Evolutionary conservation across 2,329 filamentous ascomycete genomes (phyloP).

Genomic region (Monilinia aucupariae): DNA sequence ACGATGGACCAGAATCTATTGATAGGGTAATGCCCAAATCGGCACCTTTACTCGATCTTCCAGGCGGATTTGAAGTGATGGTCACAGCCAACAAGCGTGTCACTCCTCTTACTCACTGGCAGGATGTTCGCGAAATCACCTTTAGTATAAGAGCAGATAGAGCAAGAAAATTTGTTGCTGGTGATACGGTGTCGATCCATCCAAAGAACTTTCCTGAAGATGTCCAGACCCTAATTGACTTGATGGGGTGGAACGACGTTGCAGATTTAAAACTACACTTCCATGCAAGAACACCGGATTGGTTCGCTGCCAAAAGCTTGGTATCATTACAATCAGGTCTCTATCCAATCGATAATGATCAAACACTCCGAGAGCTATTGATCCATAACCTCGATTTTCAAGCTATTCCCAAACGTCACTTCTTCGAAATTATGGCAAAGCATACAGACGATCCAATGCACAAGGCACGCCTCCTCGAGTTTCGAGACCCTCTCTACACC

Average conservation of each 20-base stretch:
- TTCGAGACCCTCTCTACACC: constrained; percentile 70
- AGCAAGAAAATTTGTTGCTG: constrained; percentile 49
- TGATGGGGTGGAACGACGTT: constrained; percentile 71
- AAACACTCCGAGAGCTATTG: constrained; percentile 65
- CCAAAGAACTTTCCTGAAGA: constrained; percentile 83
- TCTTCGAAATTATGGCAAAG: constrained; percentile 73
- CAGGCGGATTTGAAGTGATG: constrained; percentile 26
- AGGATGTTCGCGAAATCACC: constrained; percentile 81
- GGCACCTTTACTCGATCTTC: not conserved
- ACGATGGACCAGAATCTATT: not conserved
- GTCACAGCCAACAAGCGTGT: constrained; percentile 64
- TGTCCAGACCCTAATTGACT: constrained; percentile 68
- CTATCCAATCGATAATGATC: constrained; percentile 33
- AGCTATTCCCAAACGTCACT: constrained; percentile 79
- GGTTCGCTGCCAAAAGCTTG: constrained; percentile 31
- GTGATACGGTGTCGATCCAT: constrained; percentile 74
- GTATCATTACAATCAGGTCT: constrained; percentile 34
- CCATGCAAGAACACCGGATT: constrained; percentile 31
- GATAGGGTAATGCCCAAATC: not conserved
- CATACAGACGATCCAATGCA: constrained; percentile 70
- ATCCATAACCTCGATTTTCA: constrained; percentile 83
- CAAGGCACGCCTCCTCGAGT: constrained; percentile 75
- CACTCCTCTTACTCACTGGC: constrained; percentile 76
- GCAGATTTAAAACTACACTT: constrained; percentile 66
- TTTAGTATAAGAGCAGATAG: constrained; percentile 45